These are phyloP conservation scores for Scutellaria baicalensis DNA, from an alignment of 257 asterid genomes.

Conservation along the genomic window DNA sequence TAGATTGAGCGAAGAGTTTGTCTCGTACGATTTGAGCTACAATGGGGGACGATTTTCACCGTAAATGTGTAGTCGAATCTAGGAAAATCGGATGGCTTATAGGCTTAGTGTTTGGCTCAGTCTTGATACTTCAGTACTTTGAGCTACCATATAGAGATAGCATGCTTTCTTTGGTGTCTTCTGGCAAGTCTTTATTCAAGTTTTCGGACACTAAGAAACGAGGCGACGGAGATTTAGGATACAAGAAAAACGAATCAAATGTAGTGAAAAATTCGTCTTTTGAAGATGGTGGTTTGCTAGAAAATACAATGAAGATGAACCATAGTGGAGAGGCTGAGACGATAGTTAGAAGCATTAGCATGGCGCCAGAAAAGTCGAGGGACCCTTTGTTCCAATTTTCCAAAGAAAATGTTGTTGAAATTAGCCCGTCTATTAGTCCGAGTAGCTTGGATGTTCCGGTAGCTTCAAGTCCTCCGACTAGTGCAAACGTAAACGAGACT, in stretches of 20 bases:
- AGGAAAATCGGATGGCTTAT: conserved; percentile 38
- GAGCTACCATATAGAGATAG: conserved; percentile 41
- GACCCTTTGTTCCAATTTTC: too few species aligned
- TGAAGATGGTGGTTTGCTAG: neutral
- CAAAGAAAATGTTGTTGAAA: neutral
- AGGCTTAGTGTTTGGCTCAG: conserved; percentile 33
- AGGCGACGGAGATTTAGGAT: neutral
- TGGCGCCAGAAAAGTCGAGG: conserved; percentile 8
- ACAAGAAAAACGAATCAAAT: neutral
- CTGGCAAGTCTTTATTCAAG: conserved; percentile 15
- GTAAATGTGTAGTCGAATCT: conserved; percentile 20
- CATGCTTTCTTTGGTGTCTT: conserved; percentile 24
- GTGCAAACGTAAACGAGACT: neutral
- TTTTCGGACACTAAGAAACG: neutral
- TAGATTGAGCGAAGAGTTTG: neutral
- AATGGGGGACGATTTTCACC: conserved; percentile 26
- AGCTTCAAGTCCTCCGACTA: neutral
- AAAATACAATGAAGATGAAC: neutral
- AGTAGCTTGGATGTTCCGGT: neutral
- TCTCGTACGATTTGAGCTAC: neutral
- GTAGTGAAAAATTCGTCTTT: conserved; percentile 1
- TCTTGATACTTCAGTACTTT: conserved; percentile 40
- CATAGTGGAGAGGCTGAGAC: neutral
- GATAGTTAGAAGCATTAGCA: neutral
- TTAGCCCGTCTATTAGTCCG: conserved; percentile 7